These are phyloP conservation scores for Trapa incisa DNA, from an alignment of 345 rosid species.

Conservation along the genomic window DNA sequence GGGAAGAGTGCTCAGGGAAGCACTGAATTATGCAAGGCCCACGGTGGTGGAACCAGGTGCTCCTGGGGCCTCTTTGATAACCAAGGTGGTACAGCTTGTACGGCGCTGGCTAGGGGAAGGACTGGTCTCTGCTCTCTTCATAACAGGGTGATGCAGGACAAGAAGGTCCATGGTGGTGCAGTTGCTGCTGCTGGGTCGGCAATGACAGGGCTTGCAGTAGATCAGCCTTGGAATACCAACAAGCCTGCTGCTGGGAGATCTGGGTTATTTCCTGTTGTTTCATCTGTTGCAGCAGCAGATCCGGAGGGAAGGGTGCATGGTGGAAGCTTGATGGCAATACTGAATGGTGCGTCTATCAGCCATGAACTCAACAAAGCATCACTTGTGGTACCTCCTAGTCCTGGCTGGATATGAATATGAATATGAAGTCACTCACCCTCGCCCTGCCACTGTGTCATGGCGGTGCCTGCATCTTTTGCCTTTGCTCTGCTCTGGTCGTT, in stretches of 20 bases:
- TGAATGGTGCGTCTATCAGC: conserved; percentile 35
- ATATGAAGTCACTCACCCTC: not conserved
- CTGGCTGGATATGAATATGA: not conserved
- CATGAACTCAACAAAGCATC: conserved; percentile 9
- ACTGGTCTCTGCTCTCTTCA: conserved; percentile 87
- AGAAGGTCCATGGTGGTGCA: conserved; percentile 64
- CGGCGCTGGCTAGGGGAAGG: conserved; percentile 77
- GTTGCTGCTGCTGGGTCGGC: conserved; percentile 38
- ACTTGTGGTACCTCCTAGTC: not conserved
- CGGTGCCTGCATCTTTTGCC: not conserved
- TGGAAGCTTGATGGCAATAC: conserved; percentile 76
- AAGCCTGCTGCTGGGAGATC: conserved; percentile 24
- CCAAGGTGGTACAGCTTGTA: conserved; percentile 40
- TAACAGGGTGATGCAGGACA: conserved; percentile 65
- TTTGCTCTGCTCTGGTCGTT: not conserved
- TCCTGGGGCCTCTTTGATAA: conserved; percentile 79
- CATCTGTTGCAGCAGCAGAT: conserved; percentile 10
- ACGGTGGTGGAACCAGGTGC: conserved; percentile 94
- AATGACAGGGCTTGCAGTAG: conserved; percentile 34
- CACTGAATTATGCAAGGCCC: conserved; percentile 98
- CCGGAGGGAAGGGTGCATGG: conserved; percentile 98
- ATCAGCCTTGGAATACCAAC: conserved; percentile 43
- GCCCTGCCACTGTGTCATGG: not conserved
- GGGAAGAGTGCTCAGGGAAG: conserved; percentile 99
- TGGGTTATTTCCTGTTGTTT: not conserved